A percentile compares a stretch with the other conserved stretches of the same genome.
These are phyloP conservation scores for Spergularia marina DNA, from an alignment of 148 eudicot species.

Conservation along the genomic window DNA sequence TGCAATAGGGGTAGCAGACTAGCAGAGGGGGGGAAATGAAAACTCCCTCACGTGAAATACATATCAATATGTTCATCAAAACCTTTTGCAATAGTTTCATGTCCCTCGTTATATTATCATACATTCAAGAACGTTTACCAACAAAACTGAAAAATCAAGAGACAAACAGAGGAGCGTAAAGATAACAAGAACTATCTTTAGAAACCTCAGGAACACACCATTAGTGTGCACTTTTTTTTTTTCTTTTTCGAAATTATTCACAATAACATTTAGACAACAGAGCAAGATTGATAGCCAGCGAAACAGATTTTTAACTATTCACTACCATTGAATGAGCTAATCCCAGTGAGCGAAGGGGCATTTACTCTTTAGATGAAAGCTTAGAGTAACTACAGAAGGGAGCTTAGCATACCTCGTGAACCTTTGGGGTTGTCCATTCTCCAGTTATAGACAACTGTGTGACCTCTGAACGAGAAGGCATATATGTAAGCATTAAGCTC, in stretches of 20 bases:
- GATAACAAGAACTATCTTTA: no score
- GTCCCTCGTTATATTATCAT: no score
- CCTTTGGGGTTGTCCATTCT: slow-evolving; percentile 83
- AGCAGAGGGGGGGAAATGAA: not conserved
- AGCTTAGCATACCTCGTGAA: slow-evolving; percentile 63
- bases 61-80: not conserved
- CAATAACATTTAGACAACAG: not conserved
- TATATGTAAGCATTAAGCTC: slow-evolving; percentile 67
- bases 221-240: not conserved
- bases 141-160: no score
- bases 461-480: slow-evolving; percentile 85
- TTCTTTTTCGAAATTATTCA: not conserved
- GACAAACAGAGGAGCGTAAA: no score
- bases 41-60: not conserved
- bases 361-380: not conserved
- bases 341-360: not conserved
- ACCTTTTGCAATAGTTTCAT: not conserved
- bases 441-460: slow-evolving; percentile 85
- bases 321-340: not conserved
- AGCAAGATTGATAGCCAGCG: not conserved
- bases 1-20: no score
- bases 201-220: not conserved
- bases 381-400: not conserved
- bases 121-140: no score
- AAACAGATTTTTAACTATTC: not conserved